Evolutionary conservation across 2,329 filamentous ascomycete species (phyloP).

Genomic region (Trichoderma arundinaceum): DNA sequence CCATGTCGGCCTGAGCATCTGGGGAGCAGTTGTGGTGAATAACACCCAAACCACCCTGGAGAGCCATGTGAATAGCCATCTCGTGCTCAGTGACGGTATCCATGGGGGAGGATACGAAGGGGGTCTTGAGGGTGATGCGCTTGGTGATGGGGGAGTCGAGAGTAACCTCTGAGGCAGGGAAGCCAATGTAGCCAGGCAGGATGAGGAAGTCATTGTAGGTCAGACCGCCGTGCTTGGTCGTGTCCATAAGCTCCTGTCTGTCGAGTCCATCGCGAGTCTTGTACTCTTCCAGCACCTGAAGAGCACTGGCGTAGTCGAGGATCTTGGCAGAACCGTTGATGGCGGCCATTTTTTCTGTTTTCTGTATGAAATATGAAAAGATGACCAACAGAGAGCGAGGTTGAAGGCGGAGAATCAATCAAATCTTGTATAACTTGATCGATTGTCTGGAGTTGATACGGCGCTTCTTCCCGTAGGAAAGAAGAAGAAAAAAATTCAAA

Average conservation of each 20-base stretch:
- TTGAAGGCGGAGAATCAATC: slow-evolving; percentile 50
- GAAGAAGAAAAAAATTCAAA: slow-evolving; percentile 49
- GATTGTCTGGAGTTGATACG: slow-evolving; percentile 48
- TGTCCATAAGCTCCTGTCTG: slow-evolving; percentile 85
- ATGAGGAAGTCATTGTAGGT: slow-evolving; percentile 99
- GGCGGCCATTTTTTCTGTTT: slow-evolving; percentile 61
- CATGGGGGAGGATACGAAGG: slow-evolving; percentile 98
- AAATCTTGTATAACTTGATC: slow-evolving; percentile 41
- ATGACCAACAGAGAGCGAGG: slow-evolving; percentile 44
- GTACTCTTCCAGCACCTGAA: slow-evolving; percentile 84
- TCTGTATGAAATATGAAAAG: slow-evolving; percentile 35
- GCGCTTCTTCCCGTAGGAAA: slow-evolving; percentile 61
- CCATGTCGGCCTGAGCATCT: slow-evolving; percentile 97
- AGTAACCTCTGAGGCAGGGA: slow-evolving; percentile 84
- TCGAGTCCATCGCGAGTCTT: slow-evolving; percentile 82
- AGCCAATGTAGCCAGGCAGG: slow-evolving; percentile 97
- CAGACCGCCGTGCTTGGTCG: slow-evolving; percentile 87
- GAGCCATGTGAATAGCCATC: slow-evolving; percentile 97
- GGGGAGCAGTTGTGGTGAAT: slow-evolving; percentile 99
- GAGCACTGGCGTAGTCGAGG: slow-evolving; percentile 75
- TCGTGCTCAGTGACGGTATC: slow-evolving; percentile 99
- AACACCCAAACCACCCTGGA: slow-evolving; percentile 87
- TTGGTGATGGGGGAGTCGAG: slow-evolving; percentile 94
- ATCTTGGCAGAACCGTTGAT: slow-evolving; percentile 62
- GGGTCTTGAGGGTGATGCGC: slow-evolving; percentile 93